Evolutionary conservation across 2,329 filamentous ascomycete genomes (phyloP).

Genomic region (Ophiostoma australiae): DNA sequence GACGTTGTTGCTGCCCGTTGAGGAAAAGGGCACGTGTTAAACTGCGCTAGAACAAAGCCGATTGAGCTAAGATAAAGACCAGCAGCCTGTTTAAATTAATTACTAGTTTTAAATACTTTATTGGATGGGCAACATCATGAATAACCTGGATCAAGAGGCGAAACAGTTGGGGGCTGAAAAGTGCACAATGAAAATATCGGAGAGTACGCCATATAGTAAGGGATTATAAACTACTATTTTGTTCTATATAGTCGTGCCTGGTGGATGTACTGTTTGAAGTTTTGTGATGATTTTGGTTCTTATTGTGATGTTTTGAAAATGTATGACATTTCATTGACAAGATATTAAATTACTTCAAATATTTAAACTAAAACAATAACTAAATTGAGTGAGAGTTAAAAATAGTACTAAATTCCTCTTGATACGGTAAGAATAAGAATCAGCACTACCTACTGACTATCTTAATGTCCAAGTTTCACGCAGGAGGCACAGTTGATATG

Average conservation of each 20-base stretch:
- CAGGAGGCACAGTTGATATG: not conserved
- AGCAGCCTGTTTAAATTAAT: not conserved
- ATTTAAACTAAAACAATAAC: no score
- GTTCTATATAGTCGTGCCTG: not conserved
- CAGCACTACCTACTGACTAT: no score
- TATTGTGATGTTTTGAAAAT: no score
- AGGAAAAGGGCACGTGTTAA: slow-evolving; percentile 14
- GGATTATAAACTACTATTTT: slow-evolving; percentile 2
- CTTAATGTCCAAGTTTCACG: no score
- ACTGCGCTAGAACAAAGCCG: not conserved
- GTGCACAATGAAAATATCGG: slow-evolving; percentile 2
- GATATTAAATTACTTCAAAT: no score
- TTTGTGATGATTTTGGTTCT: not conserved
- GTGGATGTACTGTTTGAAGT: not conserved
- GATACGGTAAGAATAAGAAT: no score
- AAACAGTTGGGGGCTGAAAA: slow-evolving; percentile 15
- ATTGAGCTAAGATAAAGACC: not conserved
- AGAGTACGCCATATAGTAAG: slow-evolving; percentile 6
- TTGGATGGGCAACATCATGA: not conserved
- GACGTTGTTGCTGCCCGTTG: slow-evolving; percentile 6
- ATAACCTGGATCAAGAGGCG: slow-evolving; percentile 2
- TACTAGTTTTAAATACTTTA: not conserved
- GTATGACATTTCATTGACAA: no score
- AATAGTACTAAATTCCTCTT: no score
- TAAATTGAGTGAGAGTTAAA: no score